A percentile compares a stretch with the other conserved stretches of the same genome.
Evolutionary conservation across 208 protist genomes (phyloP).

Genomic region (Trypanosoma mega): DNA sequence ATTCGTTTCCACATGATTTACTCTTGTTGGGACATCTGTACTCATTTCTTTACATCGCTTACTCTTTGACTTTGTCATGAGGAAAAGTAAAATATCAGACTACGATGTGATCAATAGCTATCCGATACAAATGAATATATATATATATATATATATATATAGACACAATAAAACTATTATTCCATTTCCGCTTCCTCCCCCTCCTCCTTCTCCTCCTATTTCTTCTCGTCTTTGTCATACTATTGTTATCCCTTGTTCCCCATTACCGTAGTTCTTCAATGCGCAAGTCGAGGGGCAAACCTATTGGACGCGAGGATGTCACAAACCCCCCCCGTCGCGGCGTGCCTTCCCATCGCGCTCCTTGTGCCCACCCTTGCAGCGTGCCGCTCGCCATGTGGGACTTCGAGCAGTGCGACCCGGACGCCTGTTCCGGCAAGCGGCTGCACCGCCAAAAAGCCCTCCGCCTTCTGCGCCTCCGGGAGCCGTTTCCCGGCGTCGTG

Average conservation of each 20-base stretch:
- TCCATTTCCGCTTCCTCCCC: slow-evolving; percentile 3
- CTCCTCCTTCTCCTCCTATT: neutral
- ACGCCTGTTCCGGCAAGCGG: slow-evolving; percentile 97
- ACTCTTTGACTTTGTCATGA: no score
- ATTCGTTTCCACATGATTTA: no score
- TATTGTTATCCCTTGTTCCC: no score
- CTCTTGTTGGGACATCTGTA: no score
- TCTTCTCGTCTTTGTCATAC: slow-evolving; percentile 1
- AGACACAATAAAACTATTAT: neutral
- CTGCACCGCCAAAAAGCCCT: slow-evolving; percentile 92
- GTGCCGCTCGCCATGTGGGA: slow-evolving; percentile 97
- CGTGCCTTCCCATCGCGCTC: slow-evolving; percentile 27
- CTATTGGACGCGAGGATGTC: slow-evolving; percentile 6
- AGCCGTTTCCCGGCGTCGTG: slow-evolving; percentile 94
- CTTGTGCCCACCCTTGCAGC: slow-evolving; percentile 55
- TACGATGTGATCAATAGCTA: no score
- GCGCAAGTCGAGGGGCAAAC: slow-evolving; percentile 1
- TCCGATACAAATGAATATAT: no score
- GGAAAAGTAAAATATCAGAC: no score
- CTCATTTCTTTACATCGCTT: no score
- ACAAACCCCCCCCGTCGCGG: slow-evolving; percentile 23
- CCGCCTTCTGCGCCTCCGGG: slow-evolving; percentile 79
- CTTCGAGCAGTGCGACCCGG: slow-evolving; percentile 98
- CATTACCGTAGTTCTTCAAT: no score
- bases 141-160: no score